phyloP scores from a whole-genome alignment of 805 yeast genomes.

The Candida berthetii region DNA sequence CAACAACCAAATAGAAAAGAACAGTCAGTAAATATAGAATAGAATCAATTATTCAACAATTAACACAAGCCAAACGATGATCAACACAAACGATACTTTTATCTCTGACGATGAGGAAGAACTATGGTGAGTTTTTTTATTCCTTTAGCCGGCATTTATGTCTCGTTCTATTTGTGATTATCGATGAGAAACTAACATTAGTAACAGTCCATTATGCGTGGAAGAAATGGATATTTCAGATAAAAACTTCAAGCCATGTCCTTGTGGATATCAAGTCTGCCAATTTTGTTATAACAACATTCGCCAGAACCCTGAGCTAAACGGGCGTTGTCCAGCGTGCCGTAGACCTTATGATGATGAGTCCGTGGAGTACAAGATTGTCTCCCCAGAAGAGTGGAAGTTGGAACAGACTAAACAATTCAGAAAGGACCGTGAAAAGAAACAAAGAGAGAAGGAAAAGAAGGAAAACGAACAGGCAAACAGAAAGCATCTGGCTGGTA shows the following conservation, averaged over 20 bases:
- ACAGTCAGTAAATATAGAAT: neutral
- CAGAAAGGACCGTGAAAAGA: conserved; percentile 74
- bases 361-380: conserved; percentile 76
- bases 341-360: conserved; percentile 92
- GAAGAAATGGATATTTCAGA: conserved; percentile 98
- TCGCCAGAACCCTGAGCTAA: conserved; percentile 89
- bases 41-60: neutral
- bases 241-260: conserved; percentile 97
- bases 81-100: conserved; percentile 41
- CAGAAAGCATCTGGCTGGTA: conserved; percentile 90
- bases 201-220: conserved; percentile 81
- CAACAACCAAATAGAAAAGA: neutral
- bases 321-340: conserved; percentile 97
- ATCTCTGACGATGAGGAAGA: conserved; percentile 81
- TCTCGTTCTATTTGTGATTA: neutral
- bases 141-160: too few relatives aligned
- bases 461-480: conserved; percentile 79
- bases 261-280: conserved; percentile 98
- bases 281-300: conserved; percentile 98
- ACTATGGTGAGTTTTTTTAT: conserved; percentile 49
- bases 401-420: conserved; percentile 75
- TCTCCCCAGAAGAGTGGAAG: conserved; percentile 81
- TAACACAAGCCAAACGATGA: conserved; percentile 7
- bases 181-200: conserved; percentile 15
- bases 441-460: conserved; percentile 84